Conservation (phyloP, 352 stramenopile genomes). For the Phytophthora chlamydospora region DNA sequence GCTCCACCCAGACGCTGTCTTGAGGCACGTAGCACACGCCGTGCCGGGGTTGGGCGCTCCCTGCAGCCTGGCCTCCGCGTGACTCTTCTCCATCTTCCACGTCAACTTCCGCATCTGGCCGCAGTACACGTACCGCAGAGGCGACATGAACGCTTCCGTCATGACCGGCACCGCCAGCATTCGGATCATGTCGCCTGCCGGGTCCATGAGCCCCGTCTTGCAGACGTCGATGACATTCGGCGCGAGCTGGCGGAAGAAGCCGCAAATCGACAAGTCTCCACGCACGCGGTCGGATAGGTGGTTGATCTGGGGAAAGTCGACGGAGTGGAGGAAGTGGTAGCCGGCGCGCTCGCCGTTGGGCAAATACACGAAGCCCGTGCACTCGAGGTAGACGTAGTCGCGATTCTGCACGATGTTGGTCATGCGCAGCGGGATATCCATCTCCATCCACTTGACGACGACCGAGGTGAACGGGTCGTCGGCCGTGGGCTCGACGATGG, state of each 20-base stretch:
- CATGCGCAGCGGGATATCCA: constrained; percentile 33
- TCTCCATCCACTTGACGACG: constrained; percentile 43
- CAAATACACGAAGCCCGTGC: constrained; percentile 32
- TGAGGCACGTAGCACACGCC: constrained; percentile 25
- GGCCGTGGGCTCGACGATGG: constrained; percentile 25
- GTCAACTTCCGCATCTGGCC: constrained; percentile 65
- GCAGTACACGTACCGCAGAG: constrained; percentile 40
- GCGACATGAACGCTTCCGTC: constrained; percentile 41
- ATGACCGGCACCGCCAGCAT: constrained; percentile 36
- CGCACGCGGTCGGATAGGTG: constrained; percentile 28
- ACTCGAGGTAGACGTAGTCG: constrained; percentile 51
- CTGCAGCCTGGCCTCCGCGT: constrained; percentile 25
- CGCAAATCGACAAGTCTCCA: constrained; percentile 36
- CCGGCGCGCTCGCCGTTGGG: constrained; percentile 34
- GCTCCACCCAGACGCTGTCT: constrained; percentile 20
- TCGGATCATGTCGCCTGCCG: constrained; percentile 38
- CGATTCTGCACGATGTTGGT: constrained; percentile 40
- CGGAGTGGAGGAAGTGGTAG: constrained; percentile 46
- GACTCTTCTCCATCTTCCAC: constrained; percentile 52
- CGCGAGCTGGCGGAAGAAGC: constrained; percentile 33
- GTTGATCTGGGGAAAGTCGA: constrained; percentile 41
- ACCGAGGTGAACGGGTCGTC: constrained; percentile 34
- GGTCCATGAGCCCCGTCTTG: constrained; percentile 30
- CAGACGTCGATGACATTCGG: constrained; percentile 36
- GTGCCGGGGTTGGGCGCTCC: constrained; percentile 21